Conservation (phyloP, 441 rosid genomes). For the Bocquillonia castaneifolia region DNA sequence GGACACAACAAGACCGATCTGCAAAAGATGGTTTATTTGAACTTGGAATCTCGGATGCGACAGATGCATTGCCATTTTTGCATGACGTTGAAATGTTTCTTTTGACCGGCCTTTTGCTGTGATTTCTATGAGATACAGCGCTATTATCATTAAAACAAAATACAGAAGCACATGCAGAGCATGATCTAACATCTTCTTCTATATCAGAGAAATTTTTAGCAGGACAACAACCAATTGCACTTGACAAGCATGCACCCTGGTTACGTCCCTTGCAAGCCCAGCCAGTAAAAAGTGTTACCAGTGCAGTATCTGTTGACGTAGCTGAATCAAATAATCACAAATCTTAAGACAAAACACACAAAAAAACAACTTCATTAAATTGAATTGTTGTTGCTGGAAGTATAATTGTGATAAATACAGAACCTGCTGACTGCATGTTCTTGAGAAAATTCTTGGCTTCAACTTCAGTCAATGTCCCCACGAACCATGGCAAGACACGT, state of each 20-base stretch:
- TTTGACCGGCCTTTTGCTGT: conserved; percentile 31
- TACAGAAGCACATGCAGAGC: conserved; percentile 22
- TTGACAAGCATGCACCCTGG: conserved; percentile 42
- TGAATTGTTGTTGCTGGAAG: conserved; percentile 2
- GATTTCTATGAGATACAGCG: conserved; percentile 23
- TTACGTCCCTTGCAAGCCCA: conserved; percentile 67
- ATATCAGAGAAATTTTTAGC: conserved; percentile 27
- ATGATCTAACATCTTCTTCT: conserved; percentile 30
- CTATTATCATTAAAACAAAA: conserved; percentile 26
- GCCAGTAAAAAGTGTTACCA: conserved; percentile 60
- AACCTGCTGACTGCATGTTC: conserved; percentile 66
- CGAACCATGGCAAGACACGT: conserved; percentile 65
- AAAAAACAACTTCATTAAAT: conserved; percentile 7
- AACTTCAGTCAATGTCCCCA: conserved; percentile 43
- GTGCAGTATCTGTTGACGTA: conserved; percentile 44
- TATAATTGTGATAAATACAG: conserved; percentile 18
- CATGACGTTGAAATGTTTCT: conserved; percentile 28
- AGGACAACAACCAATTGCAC: conserved; percentile 51
- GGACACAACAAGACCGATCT: conserved; percentile 45
- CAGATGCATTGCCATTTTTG: conserved; percentile 26
- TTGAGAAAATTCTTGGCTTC: conserved; percentile 48
- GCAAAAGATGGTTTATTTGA: conserved; percentile 21
- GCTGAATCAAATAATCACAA: conserved; percentile 36
- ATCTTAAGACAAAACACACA: background rate
- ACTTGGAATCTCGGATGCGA: conserved; percentile 14